Conservation (phyloP, 257 asterid species). For the Primulina tabacum region DNA sequence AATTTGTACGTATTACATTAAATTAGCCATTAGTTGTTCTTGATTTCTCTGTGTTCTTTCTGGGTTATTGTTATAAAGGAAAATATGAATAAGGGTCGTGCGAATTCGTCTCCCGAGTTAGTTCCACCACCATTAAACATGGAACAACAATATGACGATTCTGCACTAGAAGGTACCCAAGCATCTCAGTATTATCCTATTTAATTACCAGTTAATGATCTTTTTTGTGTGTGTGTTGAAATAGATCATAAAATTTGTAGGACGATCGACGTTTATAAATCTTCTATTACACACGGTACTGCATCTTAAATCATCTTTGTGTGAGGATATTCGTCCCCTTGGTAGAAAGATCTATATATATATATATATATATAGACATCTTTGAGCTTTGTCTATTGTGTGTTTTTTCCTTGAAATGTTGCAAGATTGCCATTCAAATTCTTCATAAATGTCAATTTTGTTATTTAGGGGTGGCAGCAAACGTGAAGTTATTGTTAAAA, state of each 20-base stretch:
- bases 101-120: constrained; percentile 42
- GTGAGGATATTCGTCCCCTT: background rate
- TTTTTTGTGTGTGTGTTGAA: too few species aligned
- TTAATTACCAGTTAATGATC: background rate
- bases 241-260: background rate
- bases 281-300: too few species aligned
- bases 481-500: constrained; percentile 55
- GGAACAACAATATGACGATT: constrained; percentile 45
- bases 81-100: constrained; percentile 42
- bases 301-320: background rate
- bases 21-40: background rate
- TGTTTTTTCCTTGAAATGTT: background rate
- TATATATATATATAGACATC: too few species aligned
- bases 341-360: background rate
- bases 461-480: constrained; percentile 64
- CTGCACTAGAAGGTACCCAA: constrained; percentile 59
- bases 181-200: background rate
- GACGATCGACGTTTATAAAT: background rate
- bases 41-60: background rate
- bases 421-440: background rate
- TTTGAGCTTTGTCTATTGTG: too few species aligned
- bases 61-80: background rate
- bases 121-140: constrained; percentile 27
- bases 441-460: background rate
- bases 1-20: background rate